Percentiles rank a stretch among this genome's conserved stretches.
Conservation (phyloP, 164 flowering plant genomes). For the Echeveria elegans region DNA sequence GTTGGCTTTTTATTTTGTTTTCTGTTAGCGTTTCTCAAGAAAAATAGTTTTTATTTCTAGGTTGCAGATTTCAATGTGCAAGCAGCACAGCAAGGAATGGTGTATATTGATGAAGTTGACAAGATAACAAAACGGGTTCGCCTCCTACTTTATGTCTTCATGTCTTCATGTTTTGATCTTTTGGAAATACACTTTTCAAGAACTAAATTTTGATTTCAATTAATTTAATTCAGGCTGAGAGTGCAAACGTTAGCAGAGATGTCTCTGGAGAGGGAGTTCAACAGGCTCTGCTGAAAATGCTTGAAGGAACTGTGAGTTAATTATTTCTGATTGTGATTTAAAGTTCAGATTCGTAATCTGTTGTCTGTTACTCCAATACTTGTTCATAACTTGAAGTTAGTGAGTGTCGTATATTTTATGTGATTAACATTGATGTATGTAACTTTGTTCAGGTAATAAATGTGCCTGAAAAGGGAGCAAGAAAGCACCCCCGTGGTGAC, state of each 20-base stretch:
- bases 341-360: slow-evolving; percentile 5
- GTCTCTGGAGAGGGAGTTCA: slow-evolving; percentile 99
- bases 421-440: not conserved
- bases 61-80: slow-evolving; percentile 93
- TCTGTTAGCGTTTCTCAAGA: not conserved
- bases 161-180: slow-evolving; percentile 6
- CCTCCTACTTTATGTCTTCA: not conserved
- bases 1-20: no score
- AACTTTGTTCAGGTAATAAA: slow-evolving; percentile 66
- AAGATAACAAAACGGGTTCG: slow-evolving; percentile 96
- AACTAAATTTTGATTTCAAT: not conserved
- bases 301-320: slow-evolving; percentile 96
- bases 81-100: slow-evolving; percentile 99
- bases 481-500: slow-evolving; percentile 98
- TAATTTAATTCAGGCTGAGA: slow-evolving; percentile 57
- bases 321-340: not conserved
- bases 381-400: not conserved
- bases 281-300: slow-evolving; percentile 93
- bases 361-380: not conserved
- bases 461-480: slow-evolving; percentile 96
- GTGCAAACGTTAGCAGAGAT: slow-evolving; percentile 88
- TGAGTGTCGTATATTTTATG: not conserved
- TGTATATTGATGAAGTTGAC: slow-evolving; percentile 99
- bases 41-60: slow-evolving; percentile 19
- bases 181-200: not conserved